Base-by-base conservation (phyloP, 306 rosid genomes). In the Trifolium pratense region DNA sequence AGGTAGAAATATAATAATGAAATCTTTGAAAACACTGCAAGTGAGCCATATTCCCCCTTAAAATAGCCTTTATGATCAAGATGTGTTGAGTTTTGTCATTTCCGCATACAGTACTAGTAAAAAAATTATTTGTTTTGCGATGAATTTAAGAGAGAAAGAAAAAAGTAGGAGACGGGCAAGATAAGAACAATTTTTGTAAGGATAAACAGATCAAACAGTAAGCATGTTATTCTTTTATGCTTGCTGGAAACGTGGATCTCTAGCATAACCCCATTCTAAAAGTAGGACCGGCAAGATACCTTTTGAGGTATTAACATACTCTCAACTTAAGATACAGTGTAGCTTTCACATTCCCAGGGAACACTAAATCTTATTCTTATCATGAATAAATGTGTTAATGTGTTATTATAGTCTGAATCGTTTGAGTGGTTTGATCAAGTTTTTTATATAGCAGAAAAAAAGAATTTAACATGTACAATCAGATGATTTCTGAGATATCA, bases 1-100 rank as follows among this genome's bases (percentile, higher is more conserved):
- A 52, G 62, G 45, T 62, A 71, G 74, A 53, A 32, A 66, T 56
- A 56, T 56, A 25, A n/a, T n/a, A n/a, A n/a, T n/a, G n/a, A n/a
- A n/a, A n/a, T n/a, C n/a, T n/a, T n/a, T n/a, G n/a, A n/a, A n/a
- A n/a, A n/a, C n/a, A n/a, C n/a, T n/a, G n/a, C n/a, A n/a, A n/a
- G n/a, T n/a, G n/a, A n/a, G n/a, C n/a, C n/a, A n/a, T n/a, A n/a
- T n/a, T n/a, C n/a, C n/a, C n/a, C n/a, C n/a, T n/a, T n/a, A n/a
- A 59, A 39, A 62, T 9, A 51, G 71, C 36, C 13, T 7, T 14
- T 36, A 17, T 48, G 58, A 48, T 48, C 59, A 36, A 10, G 31
- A 48, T 36, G 25, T 9, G 53, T n/a, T 68, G 51, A 39, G 46
- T 39, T 53, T 66, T 39, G 12, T 56, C 14, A 16, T 40, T 55